Base-by-base conservation (phyloP, 306 rosid species). In the Nissolia schottii region DNA sequence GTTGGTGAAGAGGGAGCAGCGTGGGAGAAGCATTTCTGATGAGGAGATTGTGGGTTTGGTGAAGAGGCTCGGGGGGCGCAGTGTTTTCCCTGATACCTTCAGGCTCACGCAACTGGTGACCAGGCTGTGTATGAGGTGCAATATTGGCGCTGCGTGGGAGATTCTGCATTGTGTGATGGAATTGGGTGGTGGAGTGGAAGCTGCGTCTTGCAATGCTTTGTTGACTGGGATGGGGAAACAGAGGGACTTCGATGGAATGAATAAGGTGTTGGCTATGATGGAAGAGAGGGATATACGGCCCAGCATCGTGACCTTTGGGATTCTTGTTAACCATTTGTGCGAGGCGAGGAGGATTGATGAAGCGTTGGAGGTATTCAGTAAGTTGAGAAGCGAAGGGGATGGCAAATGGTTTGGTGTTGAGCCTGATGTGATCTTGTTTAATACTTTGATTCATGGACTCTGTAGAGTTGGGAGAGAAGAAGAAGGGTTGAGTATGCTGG, bases 391-490 rank as follows among this genome's bases (percentile, higher is more conserved):
- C 23, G 78, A 66, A 41, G 81, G 77, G 31, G 78, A 58, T 54
- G 54, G 57, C 24, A 67, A 68, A 19, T 15, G 59, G 70, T 11
- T 81, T 57, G 58, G 27, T 22, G 80, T 82, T 68, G 81, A 73
- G 59, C 90, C 93, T 12, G 96, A 93, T 80, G 90, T 73, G 77
- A 37, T 81, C 58, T 78, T 71, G 62, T 90, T 78, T 74, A 90
- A 90, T 59, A 86, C 93, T 27, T 54, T 90, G 85, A 87, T 93
- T 67, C 89, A 88, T 64, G 97, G 96, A 40, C 96, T 90, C 15
- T 90, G 93, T 79, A 90, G 88, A 79, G 96, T 85, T 46, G 97
- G 97, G 55, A 87, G 89, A 85, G 96, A 82, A 32, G 96, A 93
- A 65, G 92, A 93, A 49, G 88, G 92, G 27, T 49, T 84, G 80